Base-by-base conservation (phyloP, 768 basidiomycete genomes). In the Gloeostereum incarnatum region DNA sequence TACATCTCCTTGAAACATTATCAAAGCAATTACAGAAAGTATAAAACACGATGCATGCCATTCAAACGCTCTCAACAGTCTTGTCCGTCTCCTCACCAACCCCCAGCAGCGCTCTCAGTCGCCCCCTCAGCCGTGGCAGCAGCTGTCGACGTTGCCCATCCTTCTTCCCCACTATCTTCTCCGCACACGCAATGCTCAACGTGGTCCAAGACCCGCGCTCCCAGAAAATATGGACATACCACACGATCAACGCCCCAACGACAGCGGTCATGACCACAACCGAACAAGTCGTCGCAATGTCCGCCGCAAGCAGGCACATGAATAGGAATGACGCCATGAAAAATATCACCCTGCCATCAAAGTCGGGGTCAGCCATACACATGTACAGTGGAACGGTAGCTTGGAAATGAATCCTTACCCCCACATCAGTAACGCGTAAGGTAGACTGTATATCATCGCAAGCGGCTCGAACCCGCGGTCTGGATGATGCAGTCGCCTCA, bases 371-470 rank as follows among this genome's bases (percentile, higher is more conserved):
- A 65, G 48, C 13, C 66, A 69, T 25, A 7, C 13, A 10, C 13
- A 16, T 19, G 14, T n/a, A 11, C 14, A 9, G 24, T 5, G 14
- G 32, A 37, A 13, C 4, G 18, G 8, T 23, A 35, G 9, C 9
- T 10, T 9, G 10, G 3, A 6, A 46, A 17, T 19, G 26, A 27
- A 18, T n/a, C 35, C 58, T 38, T 36, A 66, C 66, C 58, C 48
- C 57, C 61, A 67, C 55, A 67, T 55, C 29, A 67, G 47, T 5
- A 65, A 41, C 24, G 60, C 60, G 23, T 65, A 61, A 5, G 65
- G 65, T 30, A 67, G 54, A 40, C 58, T 62, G 35, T 59, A 68
- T 35, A 62, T 51, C 23, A 66, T 59, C 4, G 66, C 52, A 21
- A 68, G 49, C 9, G 55, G 49, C 35, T 65, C 63, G 2, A 62